Base-by-base conservation (phyloP, 78 protist genomes). In the Polysphondylium violaceum region DNA sequence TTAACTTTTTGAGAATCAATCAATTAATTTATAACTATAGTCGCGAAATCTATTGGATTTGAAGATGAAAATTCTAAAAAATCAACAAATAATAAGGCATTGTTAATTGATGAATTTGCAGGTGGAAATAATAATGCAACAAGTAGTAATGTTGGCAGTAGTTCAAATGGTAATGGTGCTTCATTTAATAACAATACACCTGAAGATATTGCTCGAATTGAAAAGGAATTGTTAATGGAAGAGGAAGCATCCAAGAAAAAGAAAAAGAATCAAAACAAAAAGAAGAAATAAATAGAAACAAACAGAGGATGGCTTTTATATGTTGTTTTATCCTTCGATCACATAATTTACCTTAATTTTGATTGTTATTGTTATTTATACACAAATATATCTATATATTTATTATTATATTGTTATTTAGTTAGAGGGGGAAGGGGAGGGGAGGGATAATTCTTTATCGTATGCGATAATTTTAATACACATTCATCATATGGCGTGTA, bases 31-130 rank as follows among this genome's bases (percentile, higher is more conserved):
- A 44, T 8, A 23, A 29, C 4, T 4, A 38, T 58, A 74, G 83
- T 83, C 31, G 91, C 91, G 0, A 71, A 83, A 21, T 83, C 77
- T 38, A 83, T 83, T 59, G 91, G 91, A 55, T 83, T 83, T 56
- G 79, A 53, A 56, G 91, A 55, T 31, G 81, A 67, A 41, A 47
- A 68, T 31, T 61, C 40, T 21, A 59, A 53, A 33, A 35, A 23
- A 44, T 23, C 55, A 81, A 53, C 6, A 23, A n/a, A 74, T 19
- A 19, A 27, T 11, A 51, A 53, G 12, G 29, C 21, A 44, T 56
- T 74, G 21, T 38, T 74, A 23, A 38, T 74, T 74, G 83, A 74
- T 76, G 68, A 76, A 76, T 60, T 76, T 19, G 50, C 27, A 63
- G 40, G 55, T 38, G 53, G 51, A 8, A 50, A 50, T 61, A 33